Percentiles rank a stretch among this genome's conserved stretches.
Conservation (phyloP, 306 rosid species). For the Chamaecrista fasciculata region DNA sequence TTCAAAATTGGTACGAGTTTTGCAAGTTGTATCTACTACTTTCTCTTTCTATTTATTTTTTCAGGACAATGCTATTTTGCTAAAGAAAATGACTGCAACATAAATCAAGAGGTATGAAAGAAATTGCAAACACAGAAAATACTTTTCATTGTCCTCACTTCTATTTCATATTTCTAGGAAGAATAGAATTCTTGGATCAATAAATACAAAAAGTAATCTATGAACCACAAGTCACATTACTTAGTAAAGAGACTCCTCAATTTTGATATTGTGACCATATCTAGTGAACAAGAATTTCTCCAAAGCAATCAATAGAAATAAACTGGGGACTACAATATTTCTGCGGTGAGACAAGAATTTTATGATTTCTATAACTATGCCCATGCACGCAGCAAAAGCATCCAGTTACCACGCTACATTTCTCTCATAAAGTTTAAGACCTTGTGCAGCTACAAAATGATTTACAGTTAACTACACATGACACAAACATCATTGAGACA, state of each 20-base stretch:
- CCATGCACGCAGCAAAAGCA: neutral
- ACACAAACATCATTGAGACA: neutral
- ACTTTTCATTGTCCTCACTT: too few species aligned
- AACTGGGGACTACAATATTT: neutral
- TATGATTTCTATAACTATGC: neutral
- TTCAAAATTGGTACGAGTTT: too few species aligned
- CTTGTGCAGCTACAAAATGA: neutral
- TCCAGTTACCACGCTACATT: neutral
- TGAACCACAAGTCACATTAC: neutral
- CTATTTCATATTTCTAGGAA: too few species aligned
- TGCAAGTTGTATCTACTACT: too few species aligned
- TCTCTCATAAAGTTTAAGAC: neutral
- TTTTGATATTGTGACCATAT: neutral
- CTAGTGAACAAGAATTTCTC: neutral
- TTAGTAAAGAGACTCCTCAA: neutral
- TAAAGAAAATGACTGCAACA: too few species aligned
- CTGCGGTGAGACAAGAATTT: neutral
- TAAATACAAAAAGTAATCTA: neutral
- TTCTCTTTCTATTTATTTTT: too few species aligned
- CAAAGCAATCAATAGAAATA: neutral
- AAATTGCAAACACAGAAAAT: too few species aligned
- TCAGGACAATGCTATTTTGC: too few species aligned
- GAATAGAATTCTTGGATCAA: neutral
- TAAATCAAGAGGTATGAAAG: too few species aligned
- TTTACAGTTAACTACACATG: neutral